Conservation (phyloP, 73 alveolate genomes). For the Paramecium primaurelia region DNA sequence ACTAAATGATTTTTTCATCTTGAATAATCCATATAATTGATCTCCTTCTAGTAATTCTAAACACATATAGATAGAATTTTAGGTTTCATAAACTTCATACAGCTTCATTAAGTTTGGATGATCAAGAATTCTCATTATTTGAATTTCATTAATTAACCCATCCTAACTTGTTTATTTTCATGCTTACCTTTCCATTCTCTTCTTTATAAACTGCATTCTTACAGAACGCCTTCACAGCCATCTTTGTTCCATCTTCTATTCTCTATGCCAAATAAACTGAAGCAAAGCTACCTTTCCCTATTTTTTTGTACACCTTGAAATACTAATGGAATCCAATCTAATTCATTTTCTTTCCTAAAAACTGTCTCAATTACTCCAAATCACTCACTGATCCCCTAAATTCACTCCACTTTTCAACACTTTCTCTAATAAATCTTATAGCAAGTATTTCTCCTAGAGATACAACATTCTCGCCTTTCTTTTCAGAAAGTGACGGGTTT, state of each 20-base stretch:
- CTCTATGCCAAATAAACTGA: conserved; percentile 57
- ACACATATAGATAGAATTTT: conserved; percentile 48
- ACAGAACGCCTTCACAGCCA: conserved; percentile 62
- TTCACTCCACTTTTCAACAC: not conserved
- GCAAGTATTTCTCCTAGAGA: conserved; percentile 17
- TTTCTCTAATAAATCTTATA: not conserved
- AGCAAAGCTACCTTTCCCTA: conserved; percentile 62
- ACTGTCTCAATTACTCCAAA: not conserved
- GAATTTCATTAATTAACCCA: conserved; percentile 59
- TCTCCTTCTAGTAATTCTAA: conserved; percentile 53
- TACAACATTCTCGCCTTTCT: not conserved
- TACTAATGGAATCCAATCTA: conserved; percentile 46
- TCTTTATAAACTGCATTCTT: conserved; percentile 46
- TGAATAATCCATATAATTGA: conserved; percentile 10
- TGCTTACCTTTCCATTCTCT: conserved; percentile 60
- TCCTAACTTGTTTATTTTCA: not conserved
- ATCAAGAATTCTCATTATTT: conserved; percentile 41
- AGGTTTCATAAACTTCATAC: conserved; percentile 62
- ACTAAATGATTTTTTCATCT: conserved; percentile 2
- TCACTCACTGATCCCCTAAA: not conserved
- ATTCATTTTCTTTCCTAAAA: not conserved
- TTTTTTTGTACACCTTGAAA: conserved; percentile 49
- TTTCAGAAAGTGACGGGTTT: not conserved
- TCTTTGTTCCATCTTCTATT: conserved; percentile 48
- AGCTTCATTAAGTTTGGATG: conserved; percentile 58